Evolutionary conservation across 495 filamentous ascomycete genomes (phyloP).

Genomic region (Aspergillus heteromorphus): DNA sequence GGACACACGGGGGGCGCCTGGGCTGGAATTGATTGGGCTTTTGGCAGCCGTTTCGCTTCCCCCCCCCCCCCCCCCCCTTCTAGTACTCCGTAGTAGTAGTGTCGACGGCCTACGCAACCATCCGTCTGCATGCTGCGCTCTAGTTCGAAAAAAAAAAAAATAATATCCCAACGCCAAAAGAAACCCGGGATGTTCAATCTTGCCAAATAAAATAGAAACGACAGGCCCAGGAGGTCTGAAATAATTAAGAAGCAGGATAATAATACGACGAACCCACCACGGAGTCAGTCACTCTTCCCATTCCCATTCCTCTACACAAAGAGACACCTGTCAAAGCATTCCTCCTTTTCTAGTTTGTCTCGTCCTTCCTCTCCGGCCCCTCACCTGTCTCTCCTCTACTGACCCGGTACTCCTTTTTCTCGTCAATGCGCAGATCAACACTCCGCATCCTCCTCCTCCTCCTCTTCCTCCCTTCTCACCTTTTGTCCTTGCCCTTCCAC

Average conservation of each 20-base stretch:
- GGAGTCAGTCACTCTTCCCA: neutral
- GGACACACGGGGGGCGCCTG: neutral
- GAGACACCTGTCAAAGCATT: constrained; percentile 9
- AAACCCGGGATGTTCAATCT: neutral
- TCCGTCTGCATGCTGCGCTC: constrained; percentile 12
- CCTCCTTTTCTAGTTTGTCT: neutral
- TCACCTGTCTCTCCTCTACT: constrained; percentile 1
- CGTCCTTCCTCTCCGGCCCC: constrained; percentile 5
- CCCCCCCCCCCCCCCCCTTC: constrained; percentile 2
- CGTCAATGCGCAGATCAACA: constrained; percentile 9
- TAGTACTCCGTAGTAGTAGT: no score
- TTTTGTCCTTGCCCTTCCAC: neutral
- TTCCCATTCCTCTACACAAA: constrained; percentile 1
- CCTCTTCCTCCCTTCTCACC: neutral
- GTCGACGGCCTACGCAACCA: constrained; percentile 29
- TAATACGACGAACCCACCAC: neutral
- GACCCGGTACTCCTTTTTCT: constrained; percentile 5
- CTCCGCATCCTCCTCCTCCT: neutral
- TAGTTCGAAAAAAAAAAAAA: constrained; percentile 10
- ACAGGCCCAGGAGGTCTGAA: neutral
- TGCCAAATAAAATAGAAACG: neutral
- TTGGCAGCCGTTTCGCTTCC: constrained; percentile 11
- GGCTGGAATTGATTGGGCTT: constrained; percentile 2
- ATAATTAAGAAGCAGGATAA: neutral
- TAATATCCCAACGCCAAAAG: no score